A percentile compares a stretch with the other conserved stretches of the same genome.
Evolutionary conservation across 768 basidiomycete genomes (phyloP).

Genomic region (Cystobasidium tubakii): DNA sequence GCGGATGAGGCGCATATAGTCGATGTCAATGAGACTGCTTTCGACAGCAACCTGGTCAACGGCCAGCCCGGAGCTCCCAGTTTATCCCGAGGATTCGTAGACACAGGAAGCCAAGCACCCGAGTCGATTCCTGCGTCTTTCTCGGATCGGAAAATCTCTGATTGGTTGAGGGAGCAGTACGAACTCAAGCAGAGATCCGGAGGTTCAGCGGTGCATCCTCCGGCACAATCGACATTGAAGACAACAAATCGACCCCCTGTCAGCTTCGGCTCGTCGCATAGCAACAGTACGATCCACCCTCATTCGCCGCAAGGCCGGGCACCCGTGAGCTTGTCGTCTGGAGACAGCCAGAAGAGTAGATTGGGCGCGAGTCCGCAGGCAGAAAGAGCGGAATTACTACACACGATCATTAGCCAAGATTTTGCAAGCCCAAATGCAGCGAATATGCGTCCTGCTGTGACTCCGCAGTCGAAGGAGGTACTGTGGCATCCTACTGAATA

Average conservation of each 20-base stretch:
- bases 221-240: not conserved
- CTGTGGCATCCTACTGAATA: conserved; percentile 31
- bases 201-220: not conserved
- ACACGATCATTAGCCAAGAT: conserved; percentile 21
- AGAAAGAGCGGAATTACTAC: conserved; percentile 2
- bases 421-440: not conserved
- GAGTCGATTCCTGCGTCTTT: not conserved
- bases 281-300: not conserved
- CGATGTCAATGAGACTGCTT: not conserved
- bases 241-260: not conserved
- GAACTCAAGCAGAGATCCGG: not conserved
- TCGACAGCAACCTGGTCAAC: no score
- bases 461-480: not conserved
- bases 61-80: no score
- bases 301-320: not conserved
- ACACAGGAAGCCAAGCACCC: no score
- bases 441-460: not conserved
- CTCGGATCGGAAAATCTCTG: not conserved
- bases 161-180: not conserved
- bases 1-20: no score
- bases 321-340: not conserved
- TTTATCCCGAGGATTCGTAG: no score
- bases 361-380: not conserved
- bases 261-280: not conserved
- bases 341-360: not conserved